phyloP scores from a whole-genome alignment of 768 basidiomycete genomes.

The Cytidiella melzeri region DNA sequence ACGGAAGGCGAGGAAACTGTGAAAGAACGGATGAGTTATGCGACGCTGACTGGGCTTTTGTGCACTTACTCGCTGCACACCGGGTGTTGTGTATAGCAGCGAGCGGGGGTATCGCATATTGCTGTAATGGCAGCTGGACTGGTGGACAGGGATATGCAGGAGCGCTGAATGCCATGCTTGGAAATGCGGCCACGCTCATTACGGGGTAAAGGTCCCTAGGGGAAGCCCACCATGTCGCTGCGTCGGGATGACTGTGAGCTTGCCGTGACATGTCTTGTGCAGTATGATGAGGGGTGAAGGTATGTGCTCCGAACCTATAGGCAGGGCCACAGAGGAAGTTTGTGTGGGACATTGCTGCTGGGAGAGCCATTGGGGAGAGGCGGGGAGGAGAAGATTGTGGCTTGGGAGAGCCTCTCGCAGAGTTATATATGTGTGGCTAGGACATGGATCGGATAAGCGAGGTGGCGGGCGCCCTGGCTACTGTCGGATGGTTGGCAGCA shows the following conservation, averaged over 20 bases:
- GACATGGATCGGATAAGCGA: conserved; percentile 17
- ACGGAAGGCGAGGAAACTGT: conserved; percentile 33
- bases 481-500: background rate
- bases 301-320: conserved; percentile 4
- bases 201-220: background rate
- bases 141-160: background rate
- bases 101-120: background rate
- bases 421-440: conserved; percentile 8
- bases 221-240: background rate
- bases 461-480: conserved; percentile 13
- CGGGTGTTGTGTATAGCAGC: background rate
- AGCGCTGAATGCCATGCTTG: background rate
- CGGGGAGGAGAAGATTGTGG: conserved; percentile 1
- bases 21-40: background rate
- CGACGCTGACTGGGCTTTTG: background rate
- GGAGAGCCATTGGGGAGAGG: conserved; percentile 1
- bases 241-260: background rate
- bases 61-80: background rate
- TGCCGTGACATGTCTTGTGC: background rate
- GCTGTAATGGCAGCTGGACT: background rate
- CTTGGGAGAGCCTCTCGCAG: background rate
- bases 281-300: background rate
- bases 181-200: background rate
- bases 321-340: conserved; percentile 4
- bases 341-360: background rate